phyloP scores from a whole-genome alignment of 2,329 filamentous ascomycete genomes.

The Pseudogymnoascus destructans region DNA sequence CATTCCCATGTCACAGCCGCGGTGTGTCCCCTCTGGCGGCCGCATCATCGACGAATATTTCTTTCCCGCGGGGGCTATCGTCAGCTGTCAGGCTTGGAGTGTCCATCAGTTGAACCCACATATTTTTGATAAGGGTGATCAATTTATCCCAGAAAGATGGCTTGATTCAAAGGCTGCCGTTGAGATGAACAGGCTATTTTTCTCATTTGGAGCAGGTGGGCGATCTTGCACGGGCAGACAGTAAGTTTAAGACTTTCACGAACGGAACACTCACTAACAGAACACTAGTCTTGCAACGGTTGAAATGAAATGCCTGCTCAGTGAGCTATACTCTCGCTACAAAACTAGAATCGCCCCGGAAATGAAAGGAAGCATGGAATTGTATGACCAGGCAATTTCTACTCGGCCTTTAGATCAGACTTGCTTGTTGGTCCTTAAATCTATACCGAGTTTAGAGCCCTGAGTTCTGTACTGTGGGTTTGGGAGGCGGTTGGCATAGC shows the following conservation, averaged over 20 bases:
- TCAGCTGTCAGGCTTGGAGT: conserved; percentile 49
- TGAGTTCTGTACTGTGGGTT: not conserved
- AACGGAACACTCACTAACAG: conserved; percentile 1
- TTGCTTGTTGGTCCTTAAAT: conserved; percentile 36
- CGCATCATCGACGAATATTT: conserved; percentile 41
- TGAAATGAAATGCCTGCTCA: conserved; percentile 54
- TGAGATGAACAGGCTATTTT: conserved; percentile 50
- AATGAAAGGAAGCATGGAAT: conserved; percentile 44
- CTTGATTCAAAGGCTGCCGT: conserved; percentile 60
- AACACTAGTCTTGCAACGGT: conserved; percentile 41
- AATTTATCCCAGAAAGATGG: conserved; percentile 74
- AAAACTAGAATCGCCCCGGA: conserved; percentile 39
- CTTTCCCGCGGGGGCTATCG: conserved; percentile 40
- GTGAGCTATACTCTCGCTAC: conserved; percentile 47
- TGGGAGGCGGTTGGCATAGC: not conserved
- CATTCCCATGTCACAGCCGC: conserved; percentile 54
- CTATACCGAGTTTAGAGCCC: not conserved
- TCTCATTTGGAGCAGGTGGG: conserved; percentile 53
- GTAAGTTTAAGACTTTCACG: conserved; percentile 33
- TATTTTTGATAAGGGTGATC: conserved; percentile 67
- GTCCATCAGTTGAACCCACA: conserved; percentile 45
- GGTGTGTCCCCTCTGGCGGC: conserved; percentile 42
- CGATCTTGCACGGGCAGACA: conserved; percentile 54
- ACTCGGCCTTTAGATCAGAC: conserved; percentile 46
- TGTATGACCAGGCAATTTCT: conserved; percentile 56